Evolutionary conservation across 257 asterid species (phyloP).

Genomic region (Verbena officinalis): DNA sequence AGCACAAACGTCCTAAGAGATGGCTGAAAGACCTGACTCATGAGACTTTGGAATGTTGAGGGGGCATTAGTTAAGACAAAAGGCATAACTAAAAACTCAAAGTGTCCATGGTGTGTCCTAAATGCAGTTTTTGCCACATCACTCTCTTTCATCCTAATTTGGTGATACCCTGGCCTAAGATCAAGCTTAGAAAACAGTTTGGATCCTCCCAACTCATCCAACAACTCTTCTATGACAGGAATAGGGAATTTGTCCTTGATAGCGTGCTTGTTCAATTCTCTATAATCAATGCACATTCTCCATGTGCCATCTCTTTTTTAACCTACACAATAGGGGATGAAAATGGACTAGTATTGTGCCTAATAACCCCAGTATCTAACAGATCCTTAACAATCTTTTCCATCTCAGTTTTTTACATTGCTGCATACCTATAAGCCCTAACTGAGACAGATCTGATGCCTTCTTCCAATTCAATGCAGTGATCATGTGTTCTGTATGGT

Average conservation of each 20-base stretch:
- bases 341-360: background rate
- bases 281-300: too few species aligned
- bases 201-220: too few species aligned
- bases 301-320: too few species aligned
- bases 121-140: background rate
- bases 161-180: background rate
- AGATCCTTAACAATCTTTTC: slow-evolving; percentile 6
- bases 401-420: slow-evolving; percentile 1
- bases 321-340: background rate
- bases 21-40: too few species aligned
- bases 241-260: too few species aligned
- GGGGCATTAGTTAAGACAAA: too few species aligned
- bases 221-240: too few species aligned
- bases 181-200: background rate
- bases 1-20: background rate
- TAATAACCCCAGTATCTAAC: background rate
- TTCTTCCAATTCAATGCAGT: background rate
- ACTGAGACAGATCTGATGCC: background rate
- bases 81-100: too few species aligned
- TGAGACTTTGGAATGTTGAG: too few species aligned
- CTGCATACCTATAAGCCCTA: background rate
- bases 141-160: background rate
- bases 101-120: slow-evolving; percentile 5
- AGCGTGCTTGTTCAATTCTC: too few species aligned
- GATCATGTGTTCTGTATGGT: background rate